These are phyloP conservation scores for Metschnikowia cubensis DNA, from an alignment of 805 yeast genomes.

Conservation along the genomic window DNA sequence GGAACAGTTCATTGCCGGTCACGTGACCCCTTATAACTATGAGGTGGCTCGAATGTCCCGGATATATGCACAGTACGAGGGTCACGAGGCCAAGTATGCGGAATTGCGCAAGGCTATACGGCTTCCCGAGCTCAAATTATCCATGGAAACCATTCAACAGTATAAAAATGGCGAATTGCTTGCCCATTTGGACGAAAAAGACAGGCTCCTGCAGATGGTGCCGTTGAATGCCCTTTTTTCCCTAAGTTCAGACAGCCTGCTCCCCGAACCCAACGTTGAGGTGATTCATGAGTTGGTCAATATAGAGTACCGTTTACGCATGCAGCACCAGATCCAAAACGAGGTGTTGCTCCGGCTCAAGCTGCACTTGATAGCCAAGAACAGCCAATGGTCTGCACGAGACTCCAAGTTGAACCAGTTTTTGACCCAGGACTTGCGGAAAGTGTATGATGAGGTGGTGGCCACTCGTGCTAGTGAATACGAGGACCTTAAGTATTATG, in stretches of 20 bases:
- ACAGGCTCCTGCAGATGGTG: slow-evolving; percentile 3
- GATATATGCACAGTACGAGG: slow-evolving; percentile 23
- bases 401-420: slow-evolving; percentile 30
- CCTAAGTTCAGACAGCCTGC: slow-evolving; percentile 20
- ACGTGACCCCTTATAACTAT: slow-evolving; percentile 29
- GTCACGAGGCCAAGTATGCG: slow-evolving; percentile 23
- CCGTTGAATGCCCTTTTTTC: slow-evolving; percentile 24
- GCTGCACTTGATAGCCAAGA: slow-evolving; percentile 27
- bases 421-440: slow-evolving; percentile 23
- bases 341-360: slow-evolving; percentile 33
- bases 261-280: slow-evolving; percentile 27
- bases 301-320: slow-evolving; percentile 31
- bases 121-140: slow-evolving; percentile 27
- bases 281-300: slow-evolving; percentile 29
- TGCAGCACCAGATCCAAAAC: slow-evolving; percentile 31
- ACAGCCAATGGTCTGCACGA: slow-evolving; percentile 34
- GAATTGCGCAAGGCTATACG: slow-evolving; percentile 19
- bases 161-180: slow-evolving; percentile 22
- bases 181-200: neutral
- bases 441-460: slow-evolving; percentile 27
- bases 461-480: slow-evolving; percentile 26
- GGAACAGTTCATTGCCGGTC: slow-evolving; percentile 20
- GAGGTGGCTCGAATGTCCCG: slow-evolving; percentile 28
- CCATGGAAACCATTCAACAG: slow-evolving; percentile 26
- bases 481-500: slow-evolving; percentile 24